Percentiles rank a stretch among this genome's conserved stretches.
Conservation (phyloP, 208 protist genomes). For the Leishmania tarentolae region DNA sequence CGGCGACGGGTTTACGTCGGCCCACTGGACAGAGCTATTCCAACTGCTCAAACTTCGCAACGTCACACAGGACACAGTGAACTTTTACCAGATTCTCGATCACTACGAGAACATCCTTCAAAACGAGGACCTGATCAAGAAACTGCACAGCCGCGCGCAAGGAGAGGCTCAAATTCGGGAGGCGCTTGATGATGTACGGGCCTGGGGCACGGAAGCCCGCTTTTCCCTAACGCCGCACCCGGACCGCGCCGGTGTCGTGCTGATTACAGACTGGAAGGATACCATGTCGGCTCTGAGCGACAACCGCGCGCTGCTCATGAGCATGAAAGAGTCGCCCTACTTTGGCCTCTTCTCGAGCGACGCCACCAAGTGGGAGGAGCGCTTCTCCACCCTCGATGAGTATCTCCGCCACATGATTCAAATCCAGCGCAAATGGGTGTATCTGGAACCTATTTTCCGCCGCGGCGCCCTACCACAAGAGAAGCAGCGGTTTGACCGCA, state of each 20-base stretch:
- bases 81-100: constrained; percentile 93
- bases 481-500: constrained; percentile 93
- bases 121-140: constrained; percentile 88
- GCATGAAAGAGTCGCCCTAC: constrained; percentile 97
- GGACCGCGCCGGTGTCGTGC: constrained; percentile 72
- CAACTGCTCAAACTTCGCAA: constrained; percentile 73
- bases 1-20: constrained; percentile 95
- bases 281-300: constrained; percentile 95
- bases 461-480: constrained; percentile 96
- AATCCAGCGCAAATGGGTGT: constrained; percentile 99
- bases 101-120: constrained; percentile 69
- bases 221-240: constrained; percentile 88
- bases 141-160: constrained; percentile 93
- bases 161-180: constrained; percentile 97
- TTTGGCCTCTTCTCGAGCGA: constrained; percentile 93
- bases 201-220: constrained; percentile 88
- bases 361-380: constrained; percentile 91
- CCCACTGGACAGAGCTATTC: constrained; percentile 97
- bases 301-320: constrained; percentile 95
- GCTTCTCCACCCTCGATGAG: constrained; percentile 91
- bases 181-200: constrained; percentile 94
- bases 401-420: constrained; percentile 94
- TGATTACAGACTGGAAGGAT: constrained; percentile 98
- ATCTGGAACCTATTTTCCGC: constrained; percentile 98
- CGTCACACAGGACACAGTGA: constrained; percentile 89